Evolutionary conservation across 2,329 filamentous ascomycete genomes (phyloP).

Genomic region (Verticillium tricorpus): DNA sequence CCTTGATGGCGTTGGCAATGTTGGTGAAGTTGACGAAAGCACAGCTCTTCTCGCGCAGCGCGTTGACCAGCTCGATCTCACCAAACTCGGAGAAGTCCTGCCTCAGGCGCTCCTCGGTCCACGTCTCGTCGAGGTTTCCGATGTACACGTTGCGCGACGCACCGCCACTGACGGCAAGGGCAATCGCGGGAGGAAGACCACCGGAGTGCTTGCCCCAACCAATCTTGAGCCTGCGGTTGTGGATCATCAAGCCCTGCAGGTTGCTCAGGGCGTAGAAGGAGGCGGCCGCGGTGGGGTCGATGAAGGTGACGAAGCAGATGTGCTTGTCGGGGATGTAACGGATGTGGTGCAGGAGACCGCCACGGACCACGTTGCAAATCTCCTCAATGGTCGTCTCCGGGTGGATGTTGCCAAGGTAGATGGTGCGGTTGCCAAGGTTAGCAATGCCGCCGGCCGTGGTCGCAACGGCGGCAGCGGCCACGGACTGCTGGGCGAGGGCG

Average conservation of each 20-base stretch:
- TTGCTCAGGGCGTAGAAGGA: conserved; percentile 98
- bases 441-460: conserved; percentile 95
- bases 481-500: conserved; percentile 93
- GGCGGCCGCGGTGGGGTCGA: conserved; percentile 94
- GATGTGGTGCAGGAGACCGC: conserved; percentile 93
- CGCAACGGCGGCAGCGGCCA: conserved; percentile 91
- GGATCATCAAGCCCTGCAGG: conserved; percentile 96
- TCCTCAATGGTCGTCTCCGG: conserved; percentile 98
- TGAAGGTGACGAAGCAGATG: conserved; percentile 99
- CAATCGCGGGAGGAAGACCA: conserved; percentile 90
- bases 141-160: conserved; percentile 99
- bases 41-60: conserved; percentile 96
- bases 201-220: conserved; percentile 99
- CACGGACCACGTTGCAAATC: conserved; percentile 97
- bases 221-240: conserved; percentile 96
- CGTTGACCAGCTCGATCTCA: conserved; percentile 96
- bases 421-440: conserved; percentile 94
- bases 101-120: conserved; percentile 91
- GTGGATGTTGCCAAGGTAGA: conserved; percentile 98
- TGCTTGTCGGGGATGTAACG: conserved; percentile 99
- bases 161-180: conserved; percentile 90
- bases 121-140: conserved; percentile 93
- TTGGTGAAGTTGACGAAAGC: conserved; percentile 99
- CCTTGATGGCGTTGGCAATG: conserved; percentile 99
- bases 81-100: conserved; percentile 97